Conservation (phyloP, 768 basidiomycete species). For the Tricholoma matsutake region DNA sequence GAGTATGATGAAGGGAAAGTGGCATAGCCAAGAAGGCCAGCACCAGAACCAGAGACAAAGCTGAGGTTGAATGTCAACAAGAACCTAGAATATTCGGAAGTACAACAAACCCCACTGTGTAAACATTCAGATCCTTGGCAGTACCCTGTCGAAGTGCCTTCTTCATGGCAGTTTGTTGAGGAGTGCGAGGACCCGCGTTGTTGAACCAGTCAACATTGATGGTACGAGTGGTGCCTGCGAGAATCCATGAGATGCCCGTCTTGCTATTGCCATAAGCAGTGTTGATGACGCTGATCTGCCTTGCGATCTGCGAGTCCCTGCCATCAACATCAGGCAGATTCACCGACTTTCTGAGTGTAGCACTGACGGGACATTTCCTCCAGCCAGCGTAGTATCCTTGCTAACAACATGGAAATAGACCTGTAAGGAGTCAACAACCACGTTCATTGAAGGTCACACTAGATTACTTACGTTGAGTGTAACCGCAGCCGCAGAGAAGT, state of each 20-base stretch:
- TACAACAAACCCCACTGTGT: conserved; percentile 44
- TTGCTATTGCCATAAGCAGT: conserved; percentile 30
- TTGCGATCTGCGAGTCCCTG: conserved; percentile 35
- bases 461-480: conserved; percentile 17
- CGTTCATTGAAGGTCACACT: background rate
- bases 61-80: conserved; percentile 17
- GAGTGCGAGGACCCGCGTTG: conserved; percentile 32
- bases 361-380: conserved; percentile 43
- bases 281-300: conserved; percentile 42
- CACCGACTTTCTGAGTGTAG: background rate
- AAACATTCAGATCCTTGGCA: conserved; percentile 43
- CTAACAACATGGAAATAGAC: conserved; percentile 41
- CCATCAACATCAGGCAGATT: conserved; percentile 1
- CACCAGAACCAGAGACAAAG: conserved; percentile 34
- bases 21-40: conserved; percentile 50
- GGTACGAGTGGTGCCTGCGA: conserved; percentile 41
- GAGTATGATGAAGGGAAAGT: conserved; percentile 48
- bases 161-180: conserved; percentile 49
- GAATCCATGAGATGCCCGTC: conserved; percentile 36
- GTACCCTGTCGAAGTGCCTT: conserved; percentile 38
- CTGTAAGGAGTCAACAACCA: conserved; percentile 14
- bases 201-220: conserved; percentile 48
- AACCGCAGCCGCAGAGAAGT: background rate
- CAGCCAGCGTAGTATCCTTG: conserved; percentile 25
- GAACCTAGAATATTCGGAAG: background rate